Conservation (phyloP, 2,329 filamentous ascomycete species). For the Cladorrhinum sp. region DNA sequence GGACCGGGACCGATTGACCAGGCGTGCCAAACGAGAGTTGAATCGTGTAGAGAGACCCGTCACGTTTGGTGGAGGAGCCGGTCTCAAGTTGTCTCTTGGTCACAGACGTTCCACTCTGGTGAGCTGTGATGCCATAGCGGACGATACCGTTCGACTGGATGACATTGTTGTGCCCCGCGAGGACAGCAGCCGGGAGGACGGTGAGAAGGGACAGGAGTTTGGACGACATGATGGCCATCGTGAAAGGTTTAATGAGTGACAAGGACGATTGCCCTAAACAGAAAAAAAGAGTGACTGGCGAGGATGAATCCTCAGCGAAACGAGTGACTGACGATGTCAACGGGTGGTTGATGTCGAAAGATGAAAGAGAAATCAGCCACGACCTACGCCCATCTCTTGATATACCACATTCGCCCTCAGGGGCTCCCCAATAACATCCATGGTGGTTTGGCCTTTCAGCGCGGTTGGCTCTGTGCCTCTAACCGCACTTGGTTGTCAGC, state of each 20-base stretch:
- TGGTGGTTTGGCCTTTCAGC: neutral
- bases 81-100: slow-evolving; percentile 18
- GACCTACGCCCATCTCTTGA: neutral
- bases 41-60: slow-evolving; percentile 20
- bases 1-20: slow-evolving; percentile 21
- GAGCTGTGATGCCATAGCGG: slow-evolving; percentile 18
- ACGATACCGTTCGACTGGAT: slow-evolving; percentile 19
- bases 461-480: neutral
- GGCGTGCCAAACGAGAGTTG: slow-evolving; percentile 21
- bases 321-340: slow-evolving; percentile 3
- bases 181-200: slow-evolving; percentile 15
- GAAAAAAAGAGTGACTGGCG: slow-evolving; percentile 2
- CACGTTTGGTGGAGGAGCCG: neutral
- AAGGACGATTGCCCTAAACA: neutral
- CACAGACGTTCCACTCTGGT: slow-evolving; percentile 3
- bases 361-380: neutral
- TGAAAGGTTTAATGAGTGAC: slow-evolving; percentile 5
- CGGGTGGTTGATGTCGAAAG: neutral
- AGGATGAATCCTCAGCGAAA: neutral
- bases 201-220: slow-evolving; percentile 12
- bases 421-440: neutral
- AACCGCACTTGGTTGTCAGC: neutral
- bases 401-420: neutral
- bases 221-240: slow-evolving; percentile 15
- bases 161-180: slow-evolving; percentile 10